Conservation (phyloP, 2,329 filamentous ascomycete species). For the Eutypella sp. region DNA sequence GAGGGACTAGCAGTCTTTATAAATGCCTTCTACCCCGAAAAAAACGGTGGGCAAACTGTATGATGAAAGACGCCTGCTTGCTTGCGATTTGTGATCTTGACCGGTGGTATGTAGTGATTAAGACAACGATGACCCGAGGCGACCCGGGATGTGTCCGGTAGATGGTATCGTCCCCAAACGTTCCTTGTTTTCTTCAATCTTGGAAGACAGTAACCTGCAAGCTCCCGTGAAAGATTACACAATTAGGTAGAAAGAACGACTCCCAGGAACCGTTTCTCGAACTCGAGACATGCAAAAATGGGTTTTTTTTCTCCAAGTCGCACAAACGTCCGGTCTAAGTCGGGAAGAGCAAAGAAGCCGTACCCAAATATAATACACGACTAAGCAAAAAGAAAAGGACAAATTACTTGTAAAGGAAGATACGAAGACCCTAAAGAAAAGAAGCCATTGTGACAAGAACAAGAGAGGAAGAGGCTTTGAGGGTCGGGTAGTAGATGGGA, state of each 20-base stretch:
- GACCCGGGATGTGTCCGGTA: background rate
- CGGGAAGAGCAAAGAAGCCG: conserved; percentile 4
- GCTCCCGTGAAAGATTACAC: conserved; percentile 1
- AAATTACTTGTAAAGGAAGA: background rate
- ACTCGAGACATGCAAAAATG: background rate
- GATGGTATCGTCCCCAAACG: background rate
- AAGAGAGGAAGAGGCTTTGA: conserved; percentile 26
- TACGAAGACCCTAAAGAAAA: conserved; percentile 30
- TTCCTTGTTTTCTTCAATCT: background rate
- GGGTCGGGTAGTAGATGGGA: conserved; percentile 22
- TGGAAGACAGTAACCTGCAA: background rate
- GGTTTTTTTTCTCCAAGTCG: no score
- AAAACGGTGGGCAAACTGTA: background rate
- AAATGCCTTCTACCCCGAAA: background rate
- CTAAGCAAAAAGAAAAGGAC: conserved; percentile 11
- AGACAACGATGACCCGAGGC: background rate
- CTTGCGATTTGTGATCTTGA: background rate
- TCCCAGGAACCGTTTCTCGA: conserved; percentile 1
- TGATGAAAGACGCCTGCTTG: background rate
- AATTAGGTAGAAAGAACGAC: background rate
- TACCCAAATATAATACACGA: conserved; percentile 26
- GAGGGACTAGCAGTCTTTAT: background rate
- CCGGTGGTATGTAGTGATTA: background rate
- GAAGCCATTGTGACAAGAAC: conserved; percentile 35
- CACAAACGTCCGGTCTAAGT: background rate